Conservation (phyloP, 306 rosid genomes). For the Begonia masoniana region DNA sequence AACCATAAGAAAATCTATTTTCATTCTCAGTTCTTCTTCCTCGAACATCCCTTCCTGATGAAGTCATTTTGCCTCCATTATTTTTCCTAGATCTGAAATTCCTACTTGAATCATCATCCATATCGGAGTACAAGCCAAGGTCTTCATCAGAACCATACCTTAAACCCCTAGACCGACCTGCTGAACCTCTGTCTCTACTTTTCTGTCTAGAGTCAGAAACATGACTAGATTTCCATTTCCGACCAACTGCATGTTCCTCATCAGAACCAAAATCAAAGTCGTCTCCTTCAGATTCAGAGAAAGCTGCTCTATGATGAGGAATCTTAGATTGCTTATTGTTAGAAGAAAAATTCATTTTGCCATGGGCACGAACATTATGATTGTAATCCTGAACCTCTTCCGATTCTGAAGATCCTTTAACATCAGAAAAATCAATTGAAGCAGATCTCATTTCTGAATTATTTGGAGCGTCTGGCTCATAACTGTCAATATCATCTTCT, state of each 20-base stretch:
- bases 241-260: conserved; percentile 29
- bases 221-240: conserved; percentile 57
- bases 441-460: conserved; percentile 31
- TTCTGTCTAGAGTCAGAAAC: conserved; percentile 32
- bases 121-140: conserved; percentile 58
- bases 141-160: conserved; percentile 84
- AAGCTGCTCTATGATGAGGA: conserved; percentile 20
- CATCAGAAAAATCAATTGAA: conserved; percentile 38
- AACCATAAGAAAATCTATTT: conserved; percentile 17
- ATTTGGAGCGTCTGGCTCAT: conserved; percentile 47
- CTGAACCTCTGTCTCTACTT: conserved; percentile 30
- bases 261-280: conserved; percentile 39
- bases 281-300: conserved; percentile 48
- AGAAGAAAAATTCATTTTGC: conserved; percentile 15
- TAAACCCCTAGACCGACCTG: conserved; percentile 33
- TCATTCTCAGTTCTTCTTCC: conserved; percentile 15
- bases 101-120: conserved; percentile 38
- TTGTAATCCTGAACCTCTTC: conserved; percentile 31
- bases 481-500: conserved; percentile 78
- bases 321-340: conserved; percentile 24
- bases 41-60: conserved; percentile 26
- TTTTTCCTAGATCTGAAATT: conserved; percentile 26
- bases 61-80: conserved; percentile 19
- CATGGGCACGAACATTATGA: neutral
- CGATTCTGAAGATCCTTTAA: conserved; percentile 32